Evolutionary conservation across 345 rosid genomes (phyloP), one percentile per base, ranked within the genome.

Genomic region (Limnanthes douglasii): DNA sequence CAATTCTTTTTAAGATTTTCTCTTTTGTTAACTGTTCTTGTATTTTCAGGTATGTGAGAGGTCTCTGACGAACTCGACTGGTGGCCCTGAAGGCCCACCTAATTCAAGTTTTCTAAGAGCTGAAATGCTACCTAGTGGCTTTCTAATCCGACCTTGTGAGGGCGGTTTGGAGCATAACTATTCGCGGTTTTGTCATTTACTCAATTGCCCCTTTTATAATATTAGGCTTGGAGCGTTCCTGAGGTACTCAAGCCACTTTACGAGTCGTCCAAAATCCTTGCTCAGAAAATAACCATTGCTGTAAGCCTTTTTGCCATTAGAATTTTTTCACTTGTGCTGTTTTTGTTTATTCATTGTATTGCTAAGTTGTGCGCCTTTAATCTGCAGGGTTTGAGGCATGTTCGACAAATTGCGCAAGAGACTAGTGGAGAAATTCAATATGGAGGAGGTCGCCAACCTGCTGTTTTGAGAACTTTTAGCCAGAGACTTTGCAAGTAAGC

Each of bases 391-490:
- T 51, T 88, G 62, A 65, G 80, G 28, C 83, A 88, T 50, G 72
- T 79, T 12, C 60, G 86, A 19, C 97, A 88, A 40, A 79, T 88
- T 56, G 80, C 97, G 3, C 97, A 71, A 52, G 97, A 88, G 69
- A 68, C 76, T 34, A 73, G 73, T 46, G 97, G 97, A 39, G 97
- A 88, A 61, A 66, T 83, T 54, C 97, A 79, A 60, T 79, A 71
- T 40, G 71, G 93, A 51, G 86, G 97, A 8, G 93, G 97, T 14
- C 86, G 90, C 39, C 93, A 88, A 50, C 97, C 97, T 48, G 88
- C 93, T 2, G 95, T 83, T 46, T 59, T 88, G 41, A 72, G 97
- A 68, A 83, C 97, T 3, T 88, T 83, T 46, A 83, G 95, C 49
- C 97, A 83, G 64, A 67, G 73, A 60, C 78, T 83, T n/a, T 76